Base-by-base conservation (phyloP, 176 grass and related monocot species). In the Triticum monococcum region DNA sequence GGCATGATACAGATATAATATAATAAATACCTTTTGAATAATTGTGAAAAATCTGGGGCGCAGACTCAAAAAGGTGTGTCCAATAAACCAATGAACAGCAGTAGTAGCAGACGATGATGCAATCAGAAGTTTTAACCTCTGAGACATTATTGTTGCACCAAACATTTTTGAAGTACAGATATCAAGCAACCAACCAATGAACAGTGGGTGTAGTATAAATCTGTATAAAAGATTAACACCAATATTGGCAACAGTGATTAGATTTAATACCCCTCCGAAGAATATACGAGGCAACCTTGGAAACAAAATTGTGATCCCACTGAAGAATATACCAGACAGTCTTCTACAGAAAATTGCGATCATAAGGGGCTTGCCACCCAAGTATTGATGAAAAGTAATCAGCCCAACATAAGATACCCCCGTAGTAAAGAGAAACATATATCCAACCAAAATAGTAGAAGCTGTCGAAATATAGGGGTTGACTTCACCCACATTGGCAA, bases 121-220 rank as follows among this genome's bases (percentile, higher is more conserved):
- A 79, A 40, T n/a, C 48, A 84, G 26, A 79, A 72, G 65, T 64
- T 84, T 32, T 8, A 84, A 68, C 40, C 83, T 84, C 87, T 88
- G 66, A 40, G 65, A 48, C 26, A 84, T 38, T 26, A 84, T 38
- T 26, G 57, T 64, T 83, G 23, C 81, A 79, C 81, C 81, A 84
- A 89, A 89, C 66, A 89, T 52, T 64, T 79, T 79, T 16, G 81
- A 84, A 64, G 87, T 79, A 48, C 66, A 84, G 81, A 89, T 79
- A 89, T 89, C 87, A 79, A 84, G 56, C 31, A 20, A 84, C 66
- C 87, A 79, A 11, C 87, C 87, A 40, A 79, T 31, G 75, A 89
- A 50, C 65, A 89, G 38, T 38, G 87, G 87, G 17, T 76, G 37
- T 23, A 79, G 60, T 52, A 69, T 68, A 79, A 79, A 3, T 52